phyloP scores from a whole-genome alignment of 139 green algal genomes.

The Mesotaenium endlicherianum region DNA sequence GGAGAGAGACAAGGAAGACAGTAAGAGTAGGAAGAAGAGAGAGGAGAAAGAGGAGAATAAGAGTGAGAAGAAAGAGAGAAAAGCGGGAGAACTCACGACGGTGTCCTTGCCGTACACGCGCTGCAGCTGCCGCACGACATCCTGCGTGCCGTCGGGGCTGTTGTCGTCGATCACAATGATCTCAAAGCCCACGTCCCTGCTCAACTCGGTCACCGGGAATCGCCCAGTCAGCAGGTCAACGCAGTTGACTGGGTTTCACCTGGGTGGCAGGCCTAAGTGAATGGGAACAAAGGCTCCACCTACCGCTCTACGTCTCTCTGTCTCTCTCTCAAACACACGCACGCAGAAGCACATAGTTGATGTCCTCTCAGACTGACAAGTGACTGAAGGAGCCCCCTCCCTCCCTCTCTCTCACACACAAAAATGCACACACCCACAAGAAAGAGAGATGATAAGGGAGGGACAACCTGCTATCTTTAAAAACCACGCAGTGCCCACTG shows the following conservation, averaged over 20 bases:
- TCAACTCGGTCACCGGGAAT: background rate
- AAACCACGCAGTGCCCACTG: too few species aligned
- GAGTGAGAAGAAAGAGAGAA: background rate
- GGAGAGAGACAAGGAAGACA: too few species aligned
- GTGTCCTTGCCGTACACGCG: constrained; percentile 63
- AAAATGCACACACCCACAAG: too few species aligned
- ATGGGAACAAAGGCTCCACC: background rate
- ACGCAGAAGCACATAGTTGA: too few species aligned
- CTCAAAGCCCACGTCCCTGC: constrained; percentile 65
- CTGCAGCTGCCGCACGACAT: constrained; percentile 69
- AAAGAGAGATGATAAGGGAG: too few species aligned
- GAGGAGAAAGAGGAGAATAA: background rate
- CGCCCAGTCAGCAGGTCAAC: background rate
- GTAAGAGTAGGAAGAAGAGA: background rate
- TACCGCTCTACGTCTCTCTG: too few species aligned
- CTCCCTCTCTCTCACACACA: too few species aligned
- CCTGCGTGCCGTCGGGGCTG: constrained; percentile 88
- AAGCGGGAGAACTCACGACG: background rate
- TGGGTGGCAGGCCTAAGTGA: background rate
- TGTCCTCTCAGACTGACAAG: too few species aligned
- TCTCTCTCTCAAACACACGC: too few species aligned
- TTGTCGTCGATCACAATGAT: constrained; percentile 92
- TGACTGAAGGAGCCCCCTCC: too few species aligned
- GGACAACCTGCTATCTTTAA: too few species aligned
- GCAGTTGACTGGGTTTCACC: background rate